These are phyloP conservation scores for Tricholoma terreum DNA, from an alignment of 768 basidiomycete genomes.

Conservation along the genomic window DNA sequence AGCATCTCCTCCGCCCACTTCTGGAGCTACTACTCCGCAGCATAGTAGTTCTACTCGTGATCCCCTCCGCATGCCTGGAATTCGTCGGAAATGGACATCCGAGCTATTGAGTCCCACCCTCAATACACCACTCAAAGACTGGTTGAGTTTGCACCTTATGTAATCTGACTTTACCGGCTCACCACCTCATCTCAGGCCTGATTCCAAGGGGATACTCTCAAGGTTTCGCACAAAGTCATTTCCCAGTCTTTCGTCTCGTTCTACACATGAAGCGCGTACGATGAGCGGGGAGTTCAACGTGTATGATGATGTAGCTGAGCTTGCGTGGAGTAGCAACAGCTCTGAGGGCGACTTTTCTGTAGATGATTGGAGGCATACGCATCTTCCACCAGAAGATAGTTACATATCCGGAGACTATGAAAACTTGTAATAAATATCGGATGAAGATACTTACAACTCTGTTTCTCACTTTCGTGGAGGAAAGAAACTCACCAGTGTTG, in stretches of 20 bases:
- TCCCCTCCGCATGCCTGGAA: conserved; percentile 36
- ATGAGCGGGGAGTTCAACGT: conserved; percentile 16
- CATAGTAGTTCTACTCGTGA: conserved; percentile 28
- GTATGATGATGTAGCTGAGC: conserved; percentile 27
- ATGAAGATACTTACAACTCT: too few relatives aligned
- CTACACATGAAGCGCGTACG: conserved; percentile 10
- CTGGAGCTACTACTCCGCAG: conserved; percentile 31
- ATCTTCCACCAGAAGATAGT: background rate
- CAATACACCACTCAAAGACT: conserved; percentile 2
- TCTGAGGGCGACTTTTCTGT: conserved; percentile 41
- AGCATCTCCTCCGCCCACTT: conserved; percentile 28
- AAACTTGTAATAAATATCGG: too few relatives aligned
- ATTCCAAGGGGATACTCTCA: conserved; percentile 36
- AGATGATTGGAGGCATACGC: conserved; percentile 15
- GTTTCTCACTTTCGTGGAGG: too few relatives aligned
- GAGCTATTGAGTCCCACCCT: conserved; percentile 35
- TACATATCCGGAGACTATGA: background rate
- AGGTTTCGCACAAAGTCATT: conserved; percentile 44
- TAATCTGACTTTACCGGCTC: background rate
- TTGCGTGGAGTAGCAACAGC: conserved; percentile 58
- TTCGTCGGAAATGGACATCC: conserved; percentile 49
- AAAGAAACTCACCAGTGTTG: too few relatives aligned
- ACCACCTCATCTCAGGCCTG: conserved; percentile 8
- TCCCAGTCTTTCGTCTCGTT: conserved; percentile 34
- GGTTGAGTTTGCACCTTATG: conserved; percentile 4